These are phyloP conservation scores for Boletus huronensis DNA, from an alignment of 768 basidiomycete genomes.

Conservation along the genomic window DNA sequence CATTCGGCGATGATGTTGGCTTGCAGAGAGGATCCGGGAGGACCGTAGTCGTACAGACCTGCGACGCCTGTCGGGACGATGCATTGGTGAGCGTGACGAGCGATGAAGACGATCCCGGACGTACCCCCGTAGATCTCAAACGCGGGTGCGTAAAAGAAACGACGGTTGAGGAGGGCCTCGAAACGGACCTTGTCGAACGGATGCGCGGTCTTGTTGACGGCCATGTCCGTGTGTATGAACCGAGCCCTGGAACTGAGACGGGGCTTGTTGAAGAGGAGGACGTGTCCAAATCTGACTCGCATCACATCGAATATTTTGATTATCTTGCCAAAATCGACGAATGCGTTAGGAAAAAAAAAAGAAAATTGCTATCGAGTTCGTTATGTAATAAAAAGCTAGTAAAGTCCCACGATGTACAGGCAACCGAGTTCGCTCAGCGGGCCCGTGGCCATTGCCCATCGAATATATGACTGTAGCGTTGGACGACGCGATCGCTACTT, in stretches of 20 bases:
- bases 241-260: background rate
- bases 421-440: no score
- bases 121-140: slow-evolving; percentile 98
- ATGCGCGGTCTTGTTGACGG: slow-evolving; percentile 78
- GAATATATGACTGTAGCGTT: no score
- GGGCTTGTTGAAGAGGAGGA: background rate
- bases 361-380: background rate
- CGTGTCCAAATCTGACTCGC: slow-evolving; percentile 26
- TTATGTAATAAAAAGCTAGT: background rate
- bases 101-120: slow-evolving; percentile 37
- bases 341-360: no score
- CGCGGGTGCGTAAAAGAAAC: slow-evolving; percentile 97
- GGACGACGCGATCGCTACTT: no score
- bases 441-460: no score
- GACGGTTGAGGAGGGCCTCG: slow-evolving; percentile 79
- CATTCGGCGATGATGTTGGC: slow-evolving; percentile 96
- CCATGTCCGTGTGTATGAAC: slow-evolving; percentile 27
- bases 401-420: no score
- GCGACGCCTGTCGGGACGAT: slow-evolving; percentile 69
- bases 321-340: background rate
- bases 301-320: slow-evolving; percentile 14
- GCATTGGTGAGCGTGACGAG: no score
- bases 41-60: slow-evolving; percentile 97
- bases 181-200: slow-evolving; percentile 83
- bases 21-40: slow-evolving; percentile 91